These are phyloP conservation scores for Yamadazyma aaseri DNA, from an alignment of 1,139 yeast genomes.

Conservation along the genomic window DNA sequence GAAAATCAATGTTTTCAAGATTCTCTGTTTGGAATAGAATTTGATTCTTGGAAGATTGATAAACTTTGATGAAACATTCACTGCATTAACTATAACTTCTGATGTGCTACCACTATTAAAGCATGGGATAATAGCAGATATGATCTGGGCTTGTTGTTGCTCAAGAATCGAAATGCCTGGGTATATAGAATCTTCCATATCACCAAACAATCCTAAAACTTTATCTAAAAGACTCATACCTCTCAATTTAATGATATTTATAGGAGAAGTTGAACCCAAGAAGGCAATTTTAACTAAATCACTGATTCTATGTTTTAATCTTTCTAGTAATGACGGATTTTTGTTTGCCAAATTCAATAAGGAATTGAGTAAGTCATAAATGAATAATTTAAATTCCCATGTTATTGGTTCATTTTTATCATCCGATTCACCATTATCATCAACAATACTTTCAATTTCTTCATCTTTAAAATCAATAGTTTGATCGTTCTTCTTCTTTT, in stretches of 20 bases:
- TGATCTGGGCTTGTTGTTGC: constrained; percentile 93
- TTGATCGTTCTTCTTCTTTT: constrained; percentile 36
- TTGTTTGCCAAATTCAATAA: constrained; percentile 45
- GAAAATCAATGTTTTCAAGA: constrained; percentile 63
- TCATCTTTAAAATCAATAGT: constrained; percentile 43
- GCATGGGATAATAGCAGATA: constrained; percentile 89
- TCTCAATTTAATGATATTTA: constrained; percentile 56
- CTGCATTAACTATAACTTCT: constrained; percentile 72
- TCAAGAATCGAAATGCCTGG: constrained; percentile 73
- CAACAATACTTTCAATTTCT: constrained; percentile 46
- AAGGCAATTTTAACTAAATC: constrained; percentile 82
- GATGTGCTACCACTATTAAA: constrained; percentile 74
- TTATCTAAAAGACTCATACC: constrained; percentile 64
- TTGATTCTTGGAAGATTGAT: constrained; percentile 50
- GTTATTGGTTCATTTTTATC: constrained; percentile 61
- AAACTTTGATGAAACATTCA: constrained; percentile 77
- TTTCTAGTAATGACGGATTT: constrained; percentile 38
- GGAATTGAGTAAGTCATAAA: constrained; percentile 57
- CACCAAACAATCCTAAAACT: constrained; percentile 48
- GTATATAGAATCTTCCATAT: constrained; percentile 70
- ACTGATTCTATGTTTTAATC: constrained; percentile 53
- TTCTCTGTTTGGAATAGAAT: constrained; percentile 55
- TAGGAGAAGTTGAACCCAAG: constrained; percentile 75
- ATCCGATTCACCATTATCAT: constrained; percentile 20
- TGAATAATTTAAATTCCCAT: constrained; percentile 67